These are phyloP conservation scores for Helichrysum umbraculigerum DNA, from an alignment of 129 eudicot species.

Conservation along the genomic window DNA sequence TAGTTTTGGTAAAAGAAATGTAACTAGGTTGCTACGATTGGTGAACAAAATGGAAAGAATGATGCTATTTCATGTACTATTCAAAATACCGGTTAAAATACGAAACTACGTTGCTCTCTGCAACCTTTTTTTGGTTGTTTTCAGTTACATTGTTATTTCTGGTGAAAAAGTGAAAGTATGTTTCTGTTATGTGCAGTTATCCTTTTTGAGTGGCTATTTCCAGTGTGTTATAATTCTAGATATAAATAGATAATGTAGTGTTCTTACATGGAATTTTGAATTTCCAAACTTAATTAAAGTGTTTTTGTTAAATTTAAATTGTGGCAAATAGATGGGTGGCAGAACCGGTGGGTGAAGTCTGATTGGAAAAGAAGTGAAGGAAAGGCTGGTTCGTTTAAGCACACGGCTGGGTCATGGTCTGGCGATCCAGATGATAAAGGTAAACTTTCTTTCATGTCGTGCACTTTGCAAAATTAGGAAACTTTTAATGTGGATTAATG, in stretches of 20 bases:
- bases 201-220: not conserved
- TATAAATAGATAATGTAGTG: not conserved
- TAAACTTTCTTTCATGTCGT: slow-evolving; percentile 24
- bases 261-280: not conserved
- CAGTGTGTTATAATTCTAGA: not conserved
- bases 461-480: slow-evolving; percentile 2
- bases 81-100: not conserved
- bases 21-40: not conserved
- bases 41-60: not conserved
- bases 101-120: not conserved
- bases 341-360: slow-evolving; percentile 89
- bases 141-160: not conserved
- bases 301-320: slow-evolving; percentile 17
- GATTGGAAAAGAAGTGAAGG: slow-evolving; percentile 98
- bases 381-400: slow-evolving; percentile 97
- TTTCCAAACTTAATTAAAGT: not conserved
- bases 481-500: not conserved
- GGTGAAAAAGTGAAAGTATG: not conserved
- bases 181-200: not conserved
- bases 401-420: slow-evolving; percentile 94
- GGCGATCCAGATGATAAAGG: slow-evolving; percentile 98
- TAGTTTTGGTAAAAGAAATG: not conserved
- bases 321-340: slow-evolving; percentile 82
- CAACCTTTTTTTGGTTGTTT: not conserved
- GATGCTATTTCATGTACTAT: not conserved